Base-by-base conservation (phyloP, 163 green algal species). In the Prototheca stagnorum region DNA sequence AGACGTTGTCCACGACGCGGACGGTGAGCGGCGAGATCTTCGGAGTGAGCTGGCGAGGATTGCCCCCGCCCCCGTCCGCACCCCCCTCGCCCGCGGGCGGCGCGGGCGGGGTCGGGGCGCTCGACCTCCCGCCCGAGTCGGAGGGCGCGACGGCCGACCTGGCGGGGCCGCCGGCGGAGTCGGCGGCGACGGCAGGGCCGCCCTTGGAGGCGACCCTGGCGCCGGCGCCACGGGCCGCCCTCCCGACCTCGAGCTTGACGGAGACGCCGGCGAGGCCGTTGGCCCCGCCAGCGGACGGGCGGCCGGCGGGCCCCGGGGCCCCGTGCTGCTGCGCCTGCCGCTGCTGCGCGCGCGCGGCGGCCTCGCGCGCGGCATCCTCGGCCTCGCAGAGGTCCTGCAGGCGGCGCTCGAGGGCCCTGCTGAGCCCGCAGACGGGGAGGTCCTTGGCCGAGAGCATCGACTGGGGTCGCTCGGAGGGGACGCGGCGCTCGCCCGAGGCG, bases 1-100 rank as follows among this genome's bases (percentile, higher is more conserved):
- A 68, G 16, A 92, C 76, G 59, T 77, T 88, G 64, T 93, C 93
- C 39, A 97, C 79, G 37, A 95, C 84, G 11, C 85, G 72, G 20
- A 97, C 71, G 5, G 69, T 83, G 22, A 95, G 54, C 41, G 54
- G 64, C 23, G 83, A 68, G 2, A n/a, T n/a, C 34, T 79, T 51
- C n/a, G n/a, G n/a, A n/a, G n/a, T n/a, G n/a, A n/a, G n/a, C n/a
- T n/a, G n/a, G n/a, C n/a, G n/a, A n/a, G n/a, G n/a, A n/a, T n/a
- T n/a, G n/a, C n/a, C n/a, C n/a, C n/a, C n/a, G n/a, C n/a, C n/a
- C n/a, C n/a, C n/a, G n/a, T n/a, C n/a, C n/a, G n/a, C n/a, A n/a
- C n/a, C n/a, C n/a, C 6, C 52, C 25, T 8, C 33, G 41, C 41
- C 68, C 47, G 39, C 54, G 48, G 21, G 50, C 15, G 27, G 37